Conservation (phyloP, 2,329 filamentous ascomycete species). For the Cladosporium colombiae region DNA sequence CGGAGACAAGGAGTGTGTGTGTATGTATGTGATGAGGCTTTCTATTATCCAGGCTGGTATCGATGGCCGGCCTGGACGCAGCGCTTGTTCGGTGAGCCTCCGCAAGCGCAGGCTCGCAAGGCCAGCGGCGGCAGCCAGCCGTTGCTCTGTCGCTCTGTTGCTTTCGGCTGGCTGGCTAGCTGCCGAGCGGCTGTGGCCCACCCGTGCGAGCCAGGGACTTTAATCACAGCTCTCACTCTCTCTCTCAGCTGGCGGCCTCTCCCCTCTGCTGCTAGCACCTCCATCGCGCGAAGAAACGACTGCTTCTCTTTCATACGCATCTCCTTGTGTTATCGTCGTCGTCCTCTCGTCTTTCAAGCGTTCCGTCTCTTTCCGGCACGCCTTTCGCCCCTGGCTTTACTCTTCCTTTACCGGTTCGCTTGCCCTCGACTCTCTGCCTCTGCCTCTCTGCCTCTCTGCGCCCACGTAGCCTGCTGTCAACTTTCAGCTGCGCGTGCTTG, state of each 20-base stretch:
- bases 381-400: background rate
- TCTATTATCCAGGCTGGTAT: background rate
- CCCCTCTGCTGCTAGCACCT: background rate
- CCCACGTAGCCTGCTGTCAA: background rate
- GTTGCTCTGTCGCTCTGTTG: no score
- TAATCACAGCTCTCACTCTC: conserved; percentile 2
- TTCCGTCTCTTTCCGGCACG: conserved; percentile 5
- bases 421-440: background rate
- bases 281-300: conserved; percentile 2
- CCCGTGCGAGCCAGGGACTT: conserved; percentile 1
- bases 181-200: conserved; percentile 4
- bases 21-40: background rate
- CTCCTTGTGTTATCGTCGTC: conserved; percentile 18
- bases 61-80: background rate
- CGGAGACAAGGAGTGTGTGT: background rate
- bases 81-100: background rate
- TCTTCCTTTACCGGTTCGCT: conserved; percentile 18
- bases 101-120: background rate
- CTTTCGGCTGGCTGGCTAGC: background rate
- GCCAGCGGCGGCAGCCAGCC: background rate
- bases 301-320: conserved; percentile 17
- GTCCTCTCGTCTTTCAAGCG: conserved; percentile 3
- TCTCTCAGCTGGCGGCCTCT: background rate
- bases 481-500: conserved; percentile 1
- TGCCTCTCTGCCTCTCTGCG: background rate